A percentile compares a stretch with the other conserved stretches of the same genome.
These are phyloP conservation scores for Lathyrus oleraceus DNA, from an alignment of 306 rosid genomes.

Conservation along the genomic window DNA sequence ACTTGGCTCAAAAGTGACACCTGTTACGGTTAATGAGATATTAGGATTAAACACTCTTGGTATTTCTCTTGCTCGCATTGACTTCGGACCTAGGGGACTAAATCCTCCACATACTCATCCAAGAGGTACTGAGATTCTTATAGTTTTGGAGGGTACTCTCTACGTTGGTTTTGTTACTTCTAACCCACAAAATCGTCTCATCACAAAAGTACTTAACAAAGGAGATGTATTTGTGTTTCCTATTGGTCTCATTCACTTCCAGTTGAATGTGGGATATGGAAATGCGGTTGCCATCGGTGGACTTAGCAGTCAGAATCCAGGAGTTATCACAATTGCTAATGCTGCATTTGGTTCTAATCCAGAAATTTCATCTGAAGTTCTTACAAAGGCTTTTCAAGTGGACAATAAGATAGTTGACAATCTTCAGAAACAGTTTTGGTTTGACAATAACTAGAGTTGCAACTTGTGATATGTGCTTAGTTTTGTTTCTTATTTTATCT, in stretches of 20 bases:
- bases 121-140: conserved; percentile 27
- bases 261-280: conserved; percentile 27
- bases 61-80: conserved; percentile 24
- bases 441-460: conserved; percentile 7
- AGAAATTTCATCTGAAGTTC: conserved; percentile 29
- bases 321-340: conserved; percentile 25
- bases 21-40: not conserved
- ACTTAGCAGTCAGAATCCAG: conserved; percentile 29
- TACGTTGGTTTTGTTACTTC: conserved; percentile 44
- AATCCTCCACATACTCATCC: conserved; percentile 32
- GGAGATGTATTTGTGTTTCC: conserved; percentile 35
- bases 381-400: conserved; percentile 41
- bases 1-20: conserved; percentile 26
- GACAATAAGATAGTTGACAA: conserved; percentile 10
- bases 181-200: conserved; percentile 19
- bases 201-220: conserved; percentile 28
- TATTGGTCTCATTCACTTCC: conserved; percentile 41
- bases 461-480: not conserved
- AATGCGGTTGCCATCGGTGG: conserved; percentile 35
- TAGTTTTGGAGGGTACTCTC: conserved; percentile 37
- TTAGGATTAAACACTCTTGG: conserved; percentile 30
- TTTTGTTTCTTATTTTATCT: too few relatives aligned
- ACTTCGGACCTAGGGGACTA: conserved; percentile 12
- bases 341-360: conserved; percentile 42
- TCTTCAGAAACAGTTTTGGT: conserved; percentile 37